phyloP scores from a whole-genome alignment of 2,329 filamentous ascomycete species.

The Epichloe typhina region DNA sequence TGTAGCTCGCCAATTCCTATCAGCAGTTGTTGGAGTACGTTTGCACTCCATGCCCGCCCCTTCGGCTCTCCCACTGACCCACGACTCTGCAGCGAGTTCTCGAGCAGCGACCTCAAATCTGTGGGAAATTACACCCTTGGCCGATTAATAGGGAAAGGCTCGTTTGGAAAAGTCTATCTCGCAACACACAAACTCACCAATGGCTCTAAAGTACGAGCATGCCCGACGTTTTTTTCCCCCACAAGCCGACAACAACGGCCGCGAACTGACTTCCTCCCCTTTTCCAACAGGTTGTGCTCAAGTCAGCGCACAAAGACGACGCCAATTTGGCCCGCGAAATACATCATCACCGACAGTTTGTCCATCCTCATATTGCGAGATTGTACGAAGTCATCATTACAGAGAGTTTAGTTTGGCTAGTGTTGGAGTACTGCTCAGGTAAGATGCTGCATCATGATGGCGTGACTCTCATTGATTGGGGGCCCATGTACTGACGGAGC shows the following conservation, averaged over 20 bases:
- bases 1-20: conserved; percentile 87
- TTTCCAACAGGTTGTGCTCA: conserved; percentile 70
- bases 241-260: neutral
- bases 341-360: conserved; percentile 94
- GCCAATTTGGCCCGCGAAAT: conserved; percentile 94
- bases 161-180: conserved; percentile 96
- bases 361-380: conserved; percentile 92
- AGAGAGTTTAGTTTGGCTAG: conserved; percentile 87
- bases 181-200: conserved; percentile 95
- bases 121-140: conserved; percentile 94
- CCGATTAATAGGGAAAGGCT: conserved; percentile 82
- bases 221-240: too few relatives aligned
- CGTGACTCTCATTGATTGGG: neutral
- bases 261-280: neutral
- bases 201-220: conserved; percentile 69
- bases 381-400: conserved; percentile 98
- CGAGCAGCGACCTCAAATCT: conserved; percentile 74
- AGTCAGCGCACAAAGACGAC: conserved; percentile 93
- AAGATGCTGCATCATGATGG: conserved; percentile 15
- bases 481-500: neutral
- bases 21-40: conserved; percentile 87
- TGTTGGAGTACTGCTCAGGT: conserved; percentile 92
- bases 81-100: conserved; percentile 63
- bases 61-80: conserved; percentile 3
- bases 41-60: neutral